Evolutionary conservation across 352 stramenopile genomes (phyloP).

Genomic region (Globisporangium camurandrum): DNA sequence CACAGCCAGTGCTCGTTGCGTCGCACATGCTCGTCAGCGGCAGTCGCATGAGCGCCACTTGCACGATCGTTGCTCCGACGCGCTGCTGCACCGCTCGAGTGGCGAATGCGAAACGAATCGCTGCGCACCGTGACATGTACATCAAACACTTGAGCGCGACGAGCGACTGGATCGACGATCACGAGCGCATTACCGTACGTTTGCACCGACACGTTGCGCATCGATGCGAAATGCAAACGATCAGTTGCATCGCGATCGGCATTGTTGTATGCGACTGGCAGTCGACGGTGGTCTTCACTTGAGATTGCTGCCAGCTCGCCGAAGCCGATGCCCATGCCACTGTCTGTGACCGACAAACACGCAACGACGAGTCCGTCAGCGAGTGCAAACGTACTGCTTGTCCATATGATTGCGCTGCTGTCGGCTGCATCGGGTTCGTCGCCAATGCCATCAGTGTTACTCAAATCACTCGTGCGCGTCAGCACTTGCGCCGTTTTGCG

Average conservation of each 20-base stretch:
- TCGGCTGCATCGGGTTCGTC: neutral
- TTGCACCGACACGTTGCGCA: constrained; percentile 8
- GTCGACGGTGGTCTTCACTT: constrained; percentile 25
- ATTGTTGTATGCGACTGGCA: constrained; percentile 16
- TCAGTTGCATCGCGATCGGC: too few species aligned
- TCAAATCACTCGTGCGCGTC: neutral
- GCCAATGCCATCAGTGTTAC: neutral
- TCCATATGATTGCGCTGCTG: neutral
- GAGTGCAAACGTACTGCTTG: constrained; percentile 14
- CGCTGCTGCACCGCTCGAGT: constrained; percentile 4
- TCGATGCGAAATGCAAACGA: constrained; percentile 9
- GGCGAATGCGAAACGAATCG: constrained; percentile 45
- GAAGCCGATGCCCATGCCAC: neutral
- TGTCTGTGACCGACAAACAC: constrained; percentile 4
- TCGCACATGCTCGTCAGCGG: constrained; percentile 1
- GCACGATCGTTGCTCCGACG: neutral
- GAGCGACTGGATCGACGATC: constrained; percentile 12
- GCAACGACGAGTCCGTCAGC: constrained; percentile 28
- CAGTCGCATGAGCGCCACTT: neutral
- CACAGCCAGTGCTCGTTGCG: constrained; percentile 16
- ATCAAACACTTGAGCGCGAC: constrained; percentile 13
- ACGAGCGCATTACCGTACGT: constrained; percentile 26
- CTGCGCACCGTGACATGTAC: constrained; percentile 35
- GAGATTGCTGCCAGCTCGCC: constrained; percentile 17
- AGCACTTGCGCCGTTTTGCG: constrained; percentile 8